These are phyloP conservation scores for Pseudohyphozyma bogoriensis DNA, from an alignment of 768 basidiomycete genomes.

Conservation along the genomic window DNA sequence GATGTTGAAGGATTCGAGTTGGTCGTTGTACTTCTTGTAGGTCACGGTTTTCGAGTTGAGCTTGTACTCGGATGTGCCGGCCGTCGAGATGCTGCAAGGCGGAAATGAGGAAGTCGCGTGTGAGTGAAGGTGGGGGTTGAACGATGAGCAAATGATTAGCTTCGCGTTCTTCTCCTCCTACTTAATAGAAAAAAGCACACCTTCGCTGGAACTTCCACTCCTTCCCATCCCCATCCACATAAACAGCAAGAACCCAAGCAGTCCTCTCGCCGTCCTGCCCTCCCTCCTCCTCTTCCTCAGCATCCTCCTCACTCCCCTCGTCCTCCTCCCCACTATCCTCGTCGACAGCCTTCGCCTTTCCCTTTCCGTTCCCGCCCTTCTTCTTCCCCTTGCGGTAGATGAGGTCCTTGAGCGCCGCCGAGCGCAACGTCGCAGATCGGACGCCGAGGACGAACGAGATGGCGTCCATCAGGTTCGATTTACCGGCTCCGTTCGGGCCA, in stretches of 20 bases:
- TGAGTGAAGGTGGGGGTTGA: not conserved
- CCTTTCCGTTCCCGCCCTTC: constrained; percentile 41
- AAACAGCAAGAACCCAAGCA: constrained; percentile 93
- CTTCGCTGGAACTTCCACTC: constrained; percentile 87
- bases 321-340: constrained; percentile 52
- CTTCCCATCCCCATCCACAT: constrained; percentile 60
- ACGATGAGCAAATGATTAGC: no score
- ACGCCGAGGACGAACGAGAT: constrained; percentile 98
- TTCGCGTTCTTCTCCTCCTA: no score
- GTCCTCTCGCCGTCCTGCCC: constrained; percentile 59
- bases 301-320: constrained; percentile 40
- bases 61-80: constrained; percentile 81
- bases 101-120: constrained; percentile 6
- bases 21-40: constrained; percentile 77
- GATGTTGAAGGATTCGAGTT: constrained; percentile 80
- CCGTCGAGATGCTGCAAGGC: constrained; percentile 62
- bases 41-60: constrained; percentile 72
- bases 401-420: constrained; percentile 86
- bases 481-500: constrained; percentile 97
- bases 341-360: constrained; percentile 45
- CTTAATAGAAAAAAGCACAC: no score
- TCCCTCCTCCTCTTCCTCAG: constrained; percentile 45
- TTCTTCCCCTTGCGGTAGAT: constrained; percentile 77
- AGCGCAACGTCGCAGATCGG: constrained; percentile 82
- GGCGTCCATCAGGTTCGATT: constrained; percentile 98